Conservation (phyloP, 441 rosid species). For the Aquilaria agallochum region DNA sequence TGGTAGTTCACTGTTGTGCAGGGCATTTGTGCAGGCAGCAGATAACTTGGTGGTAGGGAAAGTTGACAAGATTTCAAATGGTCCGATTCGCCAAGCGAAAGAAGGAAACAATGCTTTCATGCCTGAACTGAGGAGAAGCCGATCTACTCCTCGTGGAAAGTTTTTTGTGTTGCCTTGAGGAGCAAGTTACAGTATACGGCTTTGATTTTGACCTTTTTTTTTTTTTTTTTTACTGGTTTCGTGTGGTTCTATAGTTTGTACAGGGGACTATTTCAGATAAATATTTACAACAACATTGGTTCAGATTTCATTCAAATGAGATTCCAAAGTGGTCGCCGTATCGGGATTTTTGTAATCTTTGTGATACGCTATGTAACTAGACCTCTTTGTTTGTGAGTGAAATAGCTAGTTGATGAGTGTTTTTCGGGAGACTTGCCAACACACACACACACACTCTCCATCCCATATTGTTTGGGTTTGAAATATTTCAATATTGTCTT, state of each 20-base stretch:
- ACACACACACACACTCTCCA: no score
- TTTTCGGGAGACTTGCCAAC: no score
- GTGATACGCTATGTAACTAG: no score
- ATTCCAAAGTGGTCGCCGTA: neutral
- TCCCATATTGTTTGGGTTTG: no score
- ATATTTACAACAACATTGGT: neutral
- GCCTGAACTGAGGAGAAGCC: constrained; percentile 77
- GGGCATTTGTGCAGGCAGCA: constrained; percentile 41
- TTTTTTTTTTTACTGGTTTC: no score
- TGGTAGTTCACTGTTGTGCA: constrained; percentile 21
- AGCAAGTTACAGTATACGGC: neutral
- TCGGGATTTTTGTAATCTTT: no score
- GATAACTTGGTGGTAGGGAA: constrained; percentile 36
- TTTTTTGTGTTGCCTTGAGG: constrained; percentile 53
- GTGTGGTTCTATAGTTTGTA: no score
- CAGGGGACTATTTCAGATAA: no score
- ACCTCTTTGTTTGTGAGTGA: no score
- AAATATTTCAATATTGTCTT: no score
- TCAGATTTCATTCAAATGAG: constrained; percentile 12
- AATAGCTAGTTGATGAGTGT: no score
- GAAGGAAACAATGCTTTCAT: constrained; percentile 17
- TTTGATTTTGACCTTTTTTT: no score
- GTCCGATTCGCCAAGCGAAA: constrained; percentile 28
- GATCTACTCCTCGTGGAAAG: constrained; percentile 79
- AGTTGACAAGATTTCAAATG: constrained; percentile 44